phyloP scores from a whole-genome alignment of 2,329 filamentous ascomycete genomes.

The Sarocladiaceae sp. region DNA sequence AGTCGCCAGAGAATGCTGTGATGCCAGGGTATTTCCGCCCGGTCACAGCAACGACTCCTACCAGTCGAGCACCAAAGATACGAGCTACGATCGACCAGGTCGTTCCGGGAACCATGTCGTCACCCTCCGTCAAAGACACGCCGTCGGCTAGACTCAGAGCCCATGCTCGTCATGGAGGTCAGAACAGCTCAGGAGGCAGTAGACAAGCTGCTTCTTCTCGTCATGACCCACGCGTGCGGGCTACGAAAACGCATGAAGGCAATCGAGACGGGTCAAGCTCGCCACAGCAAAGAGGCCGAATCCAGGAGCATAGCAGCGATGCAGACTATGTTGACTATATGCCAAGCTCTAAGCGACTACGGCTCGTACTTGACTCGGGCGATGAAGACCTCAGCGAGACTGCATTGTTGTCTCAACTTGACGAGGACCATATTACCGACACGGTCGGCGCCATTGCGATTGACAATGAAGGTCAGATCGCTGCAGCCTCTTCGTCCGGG shows the following conservation, averaged over 20 bases:
- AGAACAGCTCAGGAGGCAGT: neutral
- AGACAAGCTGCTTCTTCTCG: neutral
- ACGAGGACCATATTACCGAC: slow-evolving; percentile 71
- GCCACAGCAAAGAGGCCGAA: slow-evolving; percentile 4
- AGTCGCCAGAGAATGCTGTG: slow-evolving; percentile 14
- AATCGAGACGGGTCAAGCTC: slow-evolving; percentile 17
- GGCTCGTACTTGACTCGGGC: neutral
- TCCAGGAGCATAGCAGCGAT: neutral
- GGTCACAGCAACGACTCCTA: neutral
- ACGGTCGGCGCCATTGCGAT: slow-evolving; percentile 96
- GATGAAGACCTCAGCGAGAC: neutral
- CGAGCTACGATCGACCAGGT: slow-evolving; percentile 14
- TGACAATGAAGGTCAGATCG: slow-evolving; percentile 80
- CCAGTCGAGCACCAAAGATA: neutral
- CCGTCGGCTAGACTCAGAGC: slow-evolving; percentile 5
- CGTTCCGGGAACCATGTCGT: slow-evolving; percentile 8
- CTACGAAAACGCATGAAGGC: neutral
- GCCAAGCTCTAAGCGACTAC: neutral
- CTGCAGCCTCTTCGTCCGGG: slow-evolving; percentile 91
- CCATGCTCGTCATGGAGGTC: neutral
- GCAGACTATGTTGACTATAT: neutral
- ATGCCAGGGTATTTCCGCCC: slow-evolving; percentile 11
- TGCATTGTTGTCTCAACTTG: neutral
- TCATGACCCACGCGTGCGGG: neutral
- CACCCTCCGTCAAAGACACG: neutral